phyloP scores from a whole-genome alignment of 2,329 filamentous ascomycete genomes.

The Phoma sp. region DNA sequence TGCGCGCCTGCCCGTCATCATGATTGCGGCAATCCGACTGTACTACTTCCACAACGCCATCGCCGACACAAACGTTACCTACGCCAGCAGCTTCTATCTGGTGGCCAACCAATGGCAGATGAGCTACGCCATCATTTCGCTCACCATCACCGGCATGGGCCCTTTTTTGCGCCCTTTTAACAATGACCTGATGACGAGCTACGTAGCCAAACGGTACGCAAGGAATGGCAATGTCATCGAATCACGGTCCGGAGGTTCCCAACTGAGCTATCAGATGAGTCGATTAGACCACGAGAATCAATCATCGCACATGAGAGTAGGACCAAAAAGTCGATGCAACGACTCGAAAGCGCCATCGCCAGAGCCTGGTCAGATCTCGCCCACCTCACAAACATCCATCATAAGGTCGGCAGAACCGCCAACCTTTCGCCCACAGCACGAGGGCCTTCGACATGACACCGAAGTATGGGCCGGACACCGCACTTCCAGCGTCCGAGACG shows the following conservation, averaged over 20 bases:
- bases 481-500: conserved; percentile 18
- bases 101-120: conserved; percentile 45
- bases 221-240: conserved; percentile 14
- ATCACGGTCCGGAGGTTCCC: conserved; percentile 10
- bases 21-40: conserved; percentile 33
- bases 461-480: conserved; percentile 33
- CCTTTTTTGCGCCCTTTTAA: conserved; percentile 45
- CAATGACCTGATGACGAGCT: conserved; percentile 29
- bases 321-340: neutral
- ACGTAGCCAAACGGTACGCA: conserved; percentile 21
- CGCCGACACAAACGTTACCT: conserved; percentile 22
- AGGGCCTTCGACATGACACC: conserved; percentile 26
- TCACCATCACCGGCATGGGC: conserved; percentile 40
- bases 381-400: conserved; percentile 18
- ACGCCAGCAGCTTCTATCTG: conserved; percentile 30
- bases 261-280: conserved; percentile 10
- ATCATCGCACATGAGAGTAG: neutral
- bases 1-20: conserved; percentile 38
- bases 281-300: conserved; percentile 3
- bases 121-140: conserved; percentile 44
- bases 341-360: conserved; percentile 10
- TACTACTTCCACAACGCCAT: conserved; percentile 33
- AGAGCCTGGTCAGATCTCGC: conserved; percentile 12
- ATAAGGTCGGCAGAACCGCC: conserved; percentile 24
- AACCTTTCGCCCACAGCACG: conserved; percentile 32